Evolutionary conservation across 305 asterid genomes (phyloP).

Genomic region (Fraxinus dipetala): DNA sequence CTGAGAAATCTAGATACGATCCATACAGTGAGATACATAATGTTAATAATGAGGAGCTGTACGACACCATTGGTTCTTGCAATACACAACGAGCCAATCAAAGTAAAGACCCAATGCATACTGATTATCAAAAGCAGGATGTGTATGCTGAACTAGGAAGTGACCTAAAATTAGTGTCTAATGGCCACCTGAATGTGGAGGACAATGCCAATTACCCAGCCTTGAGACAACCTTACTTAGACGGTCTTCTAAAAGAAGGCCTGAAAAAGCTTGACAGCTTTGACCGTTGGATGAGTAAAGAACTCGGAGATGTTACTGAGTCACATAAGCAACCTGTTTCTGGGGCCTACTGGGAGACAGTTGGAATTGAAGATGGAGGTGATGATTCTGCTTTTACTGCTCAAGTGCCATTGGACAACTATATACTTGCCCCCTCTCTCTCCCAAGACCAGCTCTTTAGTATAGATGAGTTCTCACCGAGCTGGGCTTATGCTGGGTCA

Average conservation of each 20-base stretch:
- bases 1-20: conserved; percentile 17
- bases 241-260: conserved; percentile 62
- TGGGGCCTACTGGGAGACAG: conserved; percentile 72
- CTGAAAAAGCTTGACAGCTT: conserved; percentile 93
- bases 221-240: conserved; percentile 59
- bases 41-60: conserved; percentile 37
- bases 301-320: conserved; percentile 87
- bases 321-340: conserved; percentile 56
- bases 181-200: conserved; percentile 39
- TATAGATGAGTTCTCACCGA: conserved; percentile 86
- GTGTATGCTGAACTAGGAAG: conserved; percentile 35
- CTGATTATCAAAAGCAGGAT: conserved; percentile 39
- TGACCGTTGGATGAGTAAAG: conserved; percentile 95
- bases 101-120: conserved; percentile 35
- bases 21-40: conserved; percentile 18
- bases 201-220: conserved; percentile 50
- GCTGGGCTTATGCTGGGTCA: conserved; percentile 72
- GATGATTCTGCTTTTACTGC: conserved; percentile 51
- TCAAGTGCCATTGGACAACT: conserved; percentile 60
- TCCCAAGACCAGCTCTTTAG: conserved; percentile 87
- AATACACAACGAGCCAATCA: conserved; percentile 36
- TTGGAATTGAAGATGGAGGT: conserved; percentile 61
- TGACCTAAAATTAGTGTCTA: conserved; percentile 39
- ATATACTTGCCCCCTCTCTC: conserved; percentile 69
- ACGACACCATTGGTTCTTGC: conserved; percentile 31